These are phyloP conservation scores for Mycena kentingensis DNA, from an alignment of 768 basidiomycete species.

Conservation along the genomic window DNA sequence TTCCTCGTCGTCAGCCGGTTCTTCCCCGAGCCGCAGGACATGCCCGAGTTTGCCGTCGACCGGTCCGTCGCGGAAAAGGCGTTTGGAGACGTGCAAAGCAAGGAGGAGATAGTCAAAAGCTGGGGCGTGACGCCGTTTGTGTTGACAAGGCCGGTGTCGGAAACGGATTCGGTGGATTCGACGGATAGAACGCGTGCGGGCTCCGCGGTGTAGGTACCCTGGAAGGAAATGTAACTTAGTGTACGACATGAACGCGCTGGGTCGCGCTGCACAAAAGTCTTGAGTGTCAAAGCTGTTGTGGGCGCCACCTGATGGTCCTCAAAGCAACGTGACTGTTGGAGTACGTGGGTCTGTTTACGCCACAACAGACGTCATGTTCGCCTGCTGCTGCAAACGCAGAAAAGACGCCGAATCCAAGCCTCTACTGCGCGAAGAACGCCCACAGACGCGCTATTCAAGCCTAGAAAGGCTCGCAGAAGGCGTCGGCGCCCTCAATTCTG, in stretches of 20 bases:
- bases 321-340: no score
- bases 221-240: no score
- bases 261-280: no score
- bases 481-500: constrained; percentile 38
- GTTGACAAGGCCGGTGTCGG: not conserved
- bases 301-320: no score
- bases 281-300: no score
- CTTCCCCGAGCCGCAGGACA: constrained; percentile 25
- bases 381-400: constrained; percentile 20
- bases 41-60: constrained; percentile 28
- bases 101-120: constrained; percentile 12
- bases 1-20: constrained; percentile 27
- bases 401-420: constrained; percentile 23
- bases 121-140: constrained; percentile 26
- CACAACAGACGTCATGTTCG: no score
- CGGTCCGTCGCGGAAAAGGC: constrained; percentile 9
- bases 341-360: no score
- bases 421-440: constrained; percentile 18
- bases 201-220: no score
- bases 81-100: not conserved
- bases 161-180: no score
- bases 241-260: no score
- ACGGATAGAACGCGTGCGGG: no score
- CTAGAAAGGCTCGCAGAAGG: constrained; percentile 38
- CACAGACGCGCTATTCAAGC: constrained; percentile 8